These are phyloP conservation scores for Dipteronia sinensis DNA, from an alignment of 345 rosid genomes.

Conservation along the genomic window DNA sequence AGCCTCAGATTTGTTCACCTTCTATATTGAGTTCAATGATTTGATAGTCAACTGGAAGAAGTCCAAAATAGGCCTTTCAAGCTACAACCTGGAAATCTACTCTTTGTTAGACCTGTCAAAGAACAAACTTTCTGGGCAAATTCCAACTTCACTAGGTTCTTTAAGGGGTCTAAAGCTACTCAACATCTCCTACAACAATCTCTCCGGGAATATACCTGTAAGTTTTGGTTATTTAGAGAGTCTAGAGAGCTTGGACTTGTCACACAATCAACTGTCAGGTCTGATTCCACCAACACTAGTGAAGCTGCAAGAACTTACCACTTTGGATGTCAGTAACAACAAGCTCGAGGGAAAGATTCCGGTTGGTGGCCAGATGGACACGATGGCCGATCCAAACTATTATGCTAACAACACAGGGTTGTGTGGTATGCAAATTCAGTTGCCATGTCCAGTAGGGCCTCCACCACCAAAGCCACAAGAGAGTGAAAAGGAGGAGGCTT, in stretches of 20 bases:
- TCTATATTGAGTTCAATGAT: slow-evolving; percentile 24
- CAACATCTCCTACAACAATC: slow-evolving; percentile 32
- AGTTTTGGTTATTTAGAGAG: slow-evolving; percentile 30
- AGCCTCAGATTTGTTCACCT: slow-evolving; percentile 19
- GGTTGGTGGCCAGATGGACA: slow-evolving; percentile 39
- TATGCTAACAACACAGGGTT: slow-evolving; percentile 36
- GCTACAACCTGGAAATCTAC: slow-evolving; percentile 34
- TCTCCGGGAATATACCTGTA: slow-evolving; percentile 30
- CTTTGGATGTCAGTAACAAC: slow-evolving; percentile 35
- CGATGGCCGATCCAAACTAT: slow-evolving; percentile 25
- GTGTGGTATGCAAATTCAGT: slow-evolving; percentile 36
- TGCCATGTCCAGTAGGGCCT: slow-evolving; percentile 24
- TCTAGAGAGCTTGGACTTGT: slow-evolving; percentile 41
- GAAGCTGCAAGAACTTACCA: slow-evolving; percentile 29
- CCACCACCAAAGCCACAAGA: slow-evolving; percentile 12
- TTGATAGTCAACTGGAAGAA: slow-evolving; percentile 36
- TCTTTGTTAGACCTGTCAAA: slow-evolving; percentile 37
- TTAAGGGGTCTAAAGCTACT: slow-evolving; percentile 31
- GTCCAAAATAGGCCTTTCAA: slow-evolving; percentile 30
- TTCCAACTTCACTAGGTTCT: slow-evolving; percentile 33
- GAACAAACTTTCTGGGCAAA: slow-evolving; percentile 28
- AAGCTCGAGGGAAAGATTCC: slow-evolving; percentile 38
- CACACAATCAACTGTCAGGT: slow-evolving; percentile 37
- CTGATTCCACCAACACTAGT: slow-evolving; percentile 28
- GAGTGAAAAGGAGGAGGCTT: slow-evolving; percentile 1